These are phyloP conservation scores for Penicillium canescens DNA, from an alignment of 495 filamentous ascomycete species.

Conservation along the genomic window DNA sequence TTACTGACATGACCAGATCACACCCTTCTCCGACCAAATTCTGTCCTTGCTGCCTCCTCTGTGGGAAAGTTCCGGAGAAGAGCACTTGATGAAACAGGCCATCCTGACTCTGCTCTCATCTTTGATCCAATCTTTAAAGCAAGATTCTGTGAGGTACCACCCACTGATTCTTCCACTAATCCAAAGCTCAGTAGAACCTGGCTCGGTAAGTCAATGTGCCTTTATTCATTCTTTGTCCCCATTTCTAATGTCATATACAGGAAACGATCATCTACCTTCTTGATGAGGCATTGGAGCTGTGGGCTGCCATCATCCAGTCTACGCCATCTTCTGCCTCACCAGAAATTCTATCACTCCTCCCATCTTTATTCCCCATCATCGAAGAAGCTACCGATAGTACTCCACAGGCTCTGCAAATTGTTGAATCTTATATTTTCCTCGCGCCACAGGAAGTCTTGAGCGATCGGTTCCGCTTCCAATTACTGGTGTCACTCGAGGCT, in stretches of 20 bases:
- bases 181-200: conserved; percentile 70
- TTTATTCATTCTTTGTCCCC: neutral
- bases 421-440: conserved; percentile 78
- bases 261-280: conserved; percentile 80
- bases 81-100: conserved; percentile 88
- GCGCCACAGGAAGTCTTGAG: conserved; percentile 73
- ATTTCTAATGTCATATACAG: conserved; percentile 23
- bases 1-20: conserved; percentile 44
- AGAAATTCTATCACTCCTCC: conserved; percentile 66
- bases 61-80: conserved; percentile 79
- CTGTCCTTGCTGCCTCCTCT: conserved; percentile 76
- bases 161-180: conserved; percentile 76
- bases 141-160: conserved; percentile 71
- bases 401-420: conserved; percentile 67
- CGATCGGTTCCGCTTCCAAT: conserved; percentile 56
- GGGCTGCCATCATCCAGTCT: conserved; percentile 73
- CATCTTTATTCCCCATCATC: conserved; percentile 68
- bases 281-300: conserved; percentile 90
- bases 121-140: conserved; percentile 75
- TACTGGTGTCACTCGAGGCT: conserved; percentile 58
- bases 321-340: conserved; percentile 64
- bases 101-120: conserved; percentile 81
- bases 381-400: conserved; percentile 70
- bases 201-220: conserved; percentile 53
- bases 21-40: conserved; percentile 76